phyloP scores from a whole-genome alignment of 2,329 filamentous ascomycete species.

The Mycosphaerella sp. region DNA sequence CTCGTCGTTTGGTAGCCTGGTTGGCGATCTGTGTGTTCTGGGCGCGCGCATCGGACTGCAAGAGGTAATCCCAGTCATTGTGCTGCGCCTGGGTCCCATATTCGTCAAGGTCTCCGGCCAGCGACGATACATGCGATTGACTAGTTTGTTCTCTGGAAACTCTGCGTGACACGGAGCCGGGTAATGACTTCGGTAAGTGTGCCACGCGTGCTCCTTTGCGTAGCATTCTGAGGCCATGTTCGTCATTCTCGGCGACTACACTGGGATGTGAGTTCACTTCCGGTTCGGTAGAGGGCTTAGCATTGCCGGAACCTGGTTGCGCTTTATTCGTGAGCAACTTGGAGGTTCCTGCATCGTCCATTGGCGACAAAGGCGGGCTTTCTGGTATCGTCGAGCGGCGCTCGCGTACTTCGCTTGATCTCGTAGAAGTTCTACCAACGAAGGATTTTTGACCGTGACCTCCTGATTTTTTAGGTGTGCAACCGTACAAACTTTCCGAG shows the following conservation, averaged over 20 bases:
- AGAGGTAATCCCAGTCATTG: not conserved
- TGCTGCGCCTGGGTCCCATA: not conserved
- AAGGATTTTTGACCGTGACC: not conserved
- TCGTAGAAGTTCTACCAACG: not conserved
- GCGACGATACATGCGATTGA: too few species aligned
- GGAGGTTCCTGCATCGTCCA: too few species aligned
- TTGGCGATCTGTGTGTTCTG: not conserved
- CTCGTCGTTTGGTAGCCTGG: too few species aligned
- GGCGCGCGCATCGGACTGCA: not conserved
- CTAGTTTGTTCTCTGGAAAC: too few species aligned
- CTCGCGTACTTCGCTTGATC: not conserved
- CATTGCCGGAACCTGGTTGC: not conserved
- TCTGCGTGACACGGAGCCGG: too few species aligned
- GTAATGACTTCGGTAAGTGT: too few species aligned
- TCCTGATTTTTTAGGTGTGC: not conserved
- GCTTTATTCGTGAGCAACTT: not conserved
- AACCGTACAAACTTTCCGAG: not conserved
- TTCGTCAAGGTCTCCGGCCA: too few species aligned
- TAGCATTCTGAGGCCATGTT: too few species aligned
- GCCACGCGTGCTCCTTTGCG: too few species aligned
- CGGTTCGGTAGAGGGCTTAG: not conserved
- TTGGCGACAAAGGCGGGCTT: conserved; percentile 4
- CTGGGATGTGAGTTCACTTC: not conserved
- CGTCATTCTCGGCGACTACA: not conserved
- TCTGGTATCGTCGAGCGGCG: conserved; percentile 4